Evolutionary conservation across 2,329 filamentous ascomycete species (phyloP), one percentile per base, ranked within the genome.

Genomic region (Fusarium sp.): DNA sequence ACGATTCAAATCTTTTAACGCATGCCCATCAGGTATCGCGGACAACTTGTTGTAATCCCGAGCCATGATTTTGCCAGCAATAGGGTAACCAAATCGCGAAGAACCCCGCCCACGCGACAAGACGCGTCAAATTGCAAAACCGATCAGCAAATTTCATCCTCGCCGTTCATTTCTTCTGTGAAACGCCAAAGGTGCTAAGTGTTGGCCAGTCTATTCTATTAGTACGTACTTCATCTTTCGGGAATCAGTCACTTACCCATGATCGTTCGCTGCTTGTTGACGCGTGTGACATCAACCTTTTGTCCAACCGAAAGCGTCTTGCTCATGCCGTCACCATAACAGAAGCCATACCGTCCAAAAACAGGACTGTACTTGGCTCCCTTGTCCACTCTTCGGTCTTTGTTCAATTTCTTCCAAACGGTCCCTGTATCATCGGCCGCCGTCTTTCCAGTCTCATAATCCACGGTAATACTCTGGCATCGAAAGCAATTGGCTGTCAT

Each of bases 391-490:
- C 72, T 56, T 7, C 72, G 51, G 16, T 74, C 72, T 12, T 73
- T 73, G 52, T 74, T 74, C 4, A 74, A 42, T 13, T 73, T 74
- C 50, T 74, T 74, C 72, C 70, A 74, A 3, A 64, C 70, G 42
- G 44, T 58, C 2, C 72, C 72, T 0, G 57, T 42, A 21, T 74
- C 72, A 4, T 74, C 70, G 3, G 51, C 43, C 6, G 72, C 72
- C 0, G 70, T 69, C 13, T 67, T 66, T 0, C 72, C 72, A 0
- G 72, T 74, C 0, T 71, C 43, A 6, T 74, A 74, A 21, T 74
- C 72, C 1, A 74, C 72, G 2, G 72, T 74, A 21, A 74, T 74
- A 11, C 72, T 74, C 41, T 74, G 72, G 2, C 72, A 74, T 1
- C 72, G 59, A 16, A 62, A 74, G 16, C 72, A 74, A 10, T 74